These are phyloP conservation scores for Exophiala alcalophila DNA, from an alignment of 2,329 filamentous ascomycete species.

Conservation along the genomic window DNA sequence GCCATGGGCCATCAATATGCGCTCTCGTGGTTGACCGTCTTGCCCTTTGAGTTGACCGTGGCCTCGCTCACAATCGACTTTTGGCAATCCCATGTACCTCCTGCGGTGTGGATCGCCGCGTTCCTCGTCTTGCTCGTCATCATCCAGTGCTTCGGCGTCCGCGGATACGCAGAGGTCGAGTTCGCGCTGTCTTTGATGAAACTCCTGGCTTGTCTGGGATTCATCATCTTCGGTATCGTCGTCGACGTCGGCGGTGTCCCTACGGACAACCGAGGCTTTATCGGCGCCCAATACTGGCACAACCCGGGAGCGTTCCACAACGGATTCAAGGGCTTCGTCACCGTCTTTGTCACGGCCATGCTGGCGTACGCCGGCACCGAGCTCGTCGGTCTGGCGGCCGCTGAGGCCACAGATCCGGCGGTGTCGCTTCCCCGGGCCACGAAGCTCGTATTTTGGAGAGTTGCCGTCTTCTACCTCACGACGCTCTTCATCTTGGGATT, in stretches of 20 bases:
- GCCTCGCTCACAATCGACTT: no score
- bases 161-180: no score
- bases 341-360: slow-evolving; percentile 63
- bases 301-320: slow-evolving; percentile 72
- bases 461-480: slow-evolving; percentile 83
- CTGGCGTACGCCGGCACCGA: slow-evolving; percentile 64
- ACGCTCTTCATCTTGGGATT: slow-evolving; percentile 77
- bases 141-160: no score
- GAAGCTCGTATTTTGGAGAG: slow-evolving; percentile 94
- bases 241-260: slow-evolving; percentile 78
- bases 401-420: slow-evolving; percentile 57
- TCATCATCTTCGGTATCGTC: slow-evolving; percentile 82
- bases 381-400: slow-evolving; percentile 59
- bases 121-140: no score
- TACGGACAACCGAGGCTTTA: slow-evolving; percentile 61
- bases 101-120: no score
- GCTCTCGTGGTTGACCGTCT: no score
- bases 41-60: no score
- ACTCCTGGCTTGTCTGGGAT: slow-evolving; percentile 77
- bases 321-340: slow-evolving; percentile 64
- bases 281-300: slow-evolving; percentile 74
- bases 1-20: slow-evolving; percentile 43
- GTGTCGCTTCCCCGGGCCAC: slow-evolving; percentile 80
- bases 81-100: no score
- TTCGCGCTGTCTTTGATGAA: slow-evolving; percentile 85